Evolutionary conservation across 306 rosid genomes (phyloP), one percentile per base, ranked within the genome.

Genomic region (Senna tora): DNA sequence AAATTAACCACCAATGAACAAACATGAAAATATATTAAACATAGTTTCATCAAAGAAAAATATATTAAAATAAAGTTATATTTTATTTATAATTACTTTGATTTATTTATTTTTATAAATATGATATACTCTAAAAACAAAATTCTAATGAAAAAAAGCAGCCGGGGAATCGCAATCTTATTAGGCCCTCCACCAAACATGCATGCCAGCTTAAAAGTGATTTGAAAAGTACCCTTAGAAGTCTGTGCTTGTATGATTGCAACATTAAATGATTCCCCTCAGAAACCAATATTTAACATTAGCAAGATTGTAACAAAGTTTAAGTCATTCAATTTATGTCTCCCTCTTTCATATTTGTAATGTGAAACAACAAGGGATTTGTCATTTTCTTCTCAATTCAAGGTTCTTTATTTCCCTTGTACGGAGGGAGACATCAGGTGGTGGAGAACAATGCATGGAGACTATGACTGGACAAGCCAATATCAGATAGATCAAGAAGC

Each of bases 111-210:
- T 10, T 41, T 41, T 10, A 10, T 41, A 36, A 3, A 3, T 10
- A 1, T 2, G 9, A 10, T 36, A 36, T 36, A 1, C 13, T 41
- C 1, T 6, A 41, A 41, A 51, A 19, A 17, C 1, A 4, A 52
- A 19, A 52, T 11, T 41, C 46, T 13, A n/a, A 14, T 52, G 51
- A 52, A 32, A 69, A 69, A 20, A 20, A 8, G 49, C 41, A 6
- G 3, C 12, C 4, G n/a, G 34, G 68, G 58, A 71, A 45, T 71
- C 46, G 6, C 54, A 71, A 71, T 70, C 75, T 56, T 33, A 57
- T 57, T 34, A n/a, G 75, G 67, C 46, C 67, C 62, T 60, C 59
- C 67, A 58, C 68, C 67, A 58, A 56, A 59, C 49, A 45, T 45
- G 49, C 67, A 30, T 15, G 55, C 66, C 58, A 58, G 67, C 67